Conservation (phyloP, 2,329 filamentous ascomycete genomes). For the Lizonia empirigonia region DNA sequence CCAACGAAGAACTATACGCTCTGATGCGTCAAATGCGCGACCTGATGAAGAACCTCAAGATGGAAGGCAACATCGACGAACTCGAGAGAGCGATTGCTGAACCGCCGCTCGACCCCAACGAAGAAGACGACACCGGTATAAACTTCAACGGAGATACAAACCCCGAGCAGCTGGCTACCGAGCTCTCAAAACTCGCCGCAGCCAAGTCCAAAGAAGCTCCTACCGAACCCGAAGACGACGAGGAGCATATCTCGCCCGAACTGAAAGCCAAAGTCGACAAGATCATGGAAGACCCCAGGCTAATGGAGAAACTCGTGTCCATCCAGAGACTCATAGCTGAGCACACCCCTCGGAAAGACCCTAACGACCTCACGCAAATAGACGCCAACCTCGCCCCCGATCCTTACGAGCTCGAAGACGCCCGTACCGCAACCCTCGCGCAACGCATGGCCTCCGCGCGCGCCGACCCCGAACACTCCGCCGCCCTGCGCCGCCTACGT, state of each 20-base stretch:
- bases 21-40: constrained; percentile 36
- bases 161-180: constrained; percentile 28
- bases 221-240: constrained; percentile 18
- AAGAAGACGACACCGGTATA: constrained; percentile 20
- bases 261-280: constrained; percentile 42
- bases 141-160: constrained; percentile 22
- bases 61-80: constrained; percentile 28
- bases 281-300: constrained; percentile 42
- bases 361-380: constrained; percentile 23
- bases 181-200: constrained; percentile 29
- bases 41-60: constrained; percentile 31
- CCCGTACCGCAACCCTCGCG: constrained; percentile 30
- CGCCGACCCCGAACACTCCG: constrained; percentile 38
- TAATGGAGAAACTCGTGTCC: constrained; percentile 42
- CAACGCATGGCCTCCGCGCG: constrained; percentile 34
- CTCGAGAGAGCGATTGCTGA: constrained; percentile 23
- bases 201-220: constrained; percentile 11
- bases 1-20: constrained; percentile 30
- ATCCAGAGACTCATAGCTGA: constrained; percentile 36
- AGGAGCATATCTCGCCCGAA: constrained; percentile 35
- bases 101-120: constrained; percentile 24
- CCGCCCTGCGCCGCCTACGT: constrained; percentile 33
- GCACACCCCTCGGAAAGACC: not conserved
- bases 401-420: constrained; percentile 31
- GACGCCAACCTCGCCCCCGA: constrained; percentile 36